Percentiles rank a stretch among this genome's conserved stretches.
These are phyloP conservation scores for Scheffersomyces illinoinensis DNA, from an alignment of 1,139 yeast species.

Conservation along the genomic window DNA sequence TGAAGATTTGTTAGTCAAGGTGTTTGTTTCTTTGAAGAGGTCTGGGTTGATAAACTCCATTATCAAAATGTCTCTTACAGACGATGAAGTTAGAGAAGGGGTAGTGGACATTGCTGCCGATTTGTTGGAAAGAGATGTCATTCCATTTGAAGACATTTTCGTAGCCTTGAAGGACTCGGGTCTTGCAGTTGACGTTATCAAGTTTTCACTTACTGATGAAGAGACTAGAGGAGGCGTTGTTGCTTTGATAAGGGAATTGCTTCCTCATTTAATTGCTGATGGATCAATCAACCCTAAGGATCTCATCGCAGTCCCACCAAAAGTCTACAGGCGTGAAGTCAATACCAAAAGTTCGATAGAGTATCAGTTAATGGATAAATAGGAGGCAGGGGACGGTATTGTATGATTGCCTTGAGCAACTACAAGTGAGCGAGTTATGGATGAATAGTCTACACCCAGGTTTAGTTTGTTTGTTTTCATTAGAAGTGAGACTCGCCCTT, in stretches of 20 bases:
- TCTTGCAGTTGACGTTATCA: conserved; percentile 29
- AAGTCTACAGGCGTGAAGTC: neutral
- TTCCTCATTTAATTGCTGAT: conserved; percentile 24
- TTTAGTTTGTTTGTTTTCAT: too few relatives aligned
- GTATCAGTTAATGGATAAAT: neutral
- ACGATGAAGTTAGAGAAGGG: conserved; percentile 28
- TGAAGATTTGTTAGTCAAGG: conserved; percentile 22
- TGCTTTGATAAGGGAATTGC: conserved; percentile 26
- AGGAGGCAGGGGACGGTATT: neutral
- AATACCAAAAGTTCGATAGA: neutral
- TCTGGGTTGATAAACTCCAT: conserved; percentile 33
- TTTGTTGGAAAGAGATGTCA: conserved; percentile 29
- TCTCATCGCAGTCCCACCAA: neutral
- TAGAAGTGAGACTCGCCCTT: too few relatives aligned
- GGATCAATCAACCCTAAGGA: conserved; percentile 6
- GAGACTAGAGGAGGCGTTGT: conserved; percentile 31
- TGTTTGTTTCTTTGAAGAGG: conserved; percentile 28
- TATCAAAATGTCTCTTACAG: conserved; percentile 29
- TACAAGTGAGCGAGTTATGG: too few relatives aligned
- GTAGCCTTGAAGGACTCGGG: conserved; percentile 33
- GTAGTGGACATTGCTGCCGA: conserved; percentile 26
- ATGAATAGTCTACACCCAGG: too few relatives aligned
- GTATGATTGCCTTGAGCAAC: neutral
- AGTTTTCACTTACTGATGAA: conserved; percentile 27
- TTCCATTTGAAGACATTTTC: conserved; percentile 36